These are phyloP conservation scores for Tolypocladium ophioglossoides DNA, from an alignment of 2,329 filamentous ascomycete species.

Conservation along the genomic window DNA sequence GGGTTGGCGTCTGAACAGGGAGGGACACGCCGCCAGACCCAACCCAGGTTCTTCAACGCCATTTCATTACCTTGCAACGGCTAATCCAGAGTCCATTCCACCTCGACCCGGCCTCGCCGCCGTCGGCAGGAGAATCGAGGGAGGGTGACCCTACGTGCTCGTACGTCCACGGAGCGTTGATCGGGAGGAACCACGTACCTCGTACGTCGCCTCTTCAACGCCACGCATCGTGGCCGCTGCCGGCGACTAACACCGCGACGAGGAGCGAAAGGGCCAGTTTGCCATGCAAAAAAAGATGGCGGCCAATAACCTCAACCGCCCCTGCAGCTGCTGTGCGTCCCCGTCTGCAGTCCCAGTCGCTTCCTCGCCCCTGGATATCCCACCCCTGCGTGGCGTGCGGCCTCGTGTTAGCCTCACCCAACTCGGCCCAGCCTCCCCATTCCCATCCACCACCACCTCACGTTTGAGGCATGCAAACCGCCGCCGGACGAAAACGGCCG, in stretches of 20 bases:
- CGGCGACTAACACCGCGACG: not conserved
- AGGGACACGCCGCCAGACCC: not conserved
- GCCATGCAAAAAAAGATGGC: not conserved
- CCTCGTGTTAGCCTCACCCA: not conserved
- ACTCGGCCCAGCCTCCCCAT: not conserved
- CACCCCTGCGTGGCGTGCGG: not conserved
- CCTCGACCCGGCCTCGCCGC: not conserved
- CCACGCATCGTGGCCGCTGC: not conserved
- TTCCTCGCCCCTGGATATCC: not conserved
- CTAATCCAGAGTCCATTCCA: not conserved
- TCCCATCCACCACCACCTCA: not conserved
- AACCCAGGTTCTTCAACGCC: not conserved
- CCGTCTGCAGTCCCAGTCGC: not conserved
- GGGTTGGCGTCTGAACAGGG: not conserved
- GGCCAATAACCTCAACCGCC: not conserved
- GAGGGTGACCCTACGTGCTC: not conserved
- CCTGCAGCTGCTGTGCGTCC: slow-evolving; percentile 1
- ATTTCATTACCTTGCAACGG: not conserved
- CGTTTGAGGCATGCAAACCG: not conserved
- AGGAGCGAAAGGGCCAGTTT: not conserved
- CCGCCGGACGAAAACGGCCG: not conserved
- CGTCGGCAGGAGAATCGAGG: not conserved
- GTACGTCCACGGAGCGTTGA: not conserved
- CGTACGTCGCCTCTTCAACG: not conserved
- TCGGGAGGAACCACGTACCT: not conserved